Evolutionary conservation across 768 basidiomycete genomes (phyloP), one percentile per base, ranked within the genome.

Genomic region (Leucogyrophana mollusca): DNA sequence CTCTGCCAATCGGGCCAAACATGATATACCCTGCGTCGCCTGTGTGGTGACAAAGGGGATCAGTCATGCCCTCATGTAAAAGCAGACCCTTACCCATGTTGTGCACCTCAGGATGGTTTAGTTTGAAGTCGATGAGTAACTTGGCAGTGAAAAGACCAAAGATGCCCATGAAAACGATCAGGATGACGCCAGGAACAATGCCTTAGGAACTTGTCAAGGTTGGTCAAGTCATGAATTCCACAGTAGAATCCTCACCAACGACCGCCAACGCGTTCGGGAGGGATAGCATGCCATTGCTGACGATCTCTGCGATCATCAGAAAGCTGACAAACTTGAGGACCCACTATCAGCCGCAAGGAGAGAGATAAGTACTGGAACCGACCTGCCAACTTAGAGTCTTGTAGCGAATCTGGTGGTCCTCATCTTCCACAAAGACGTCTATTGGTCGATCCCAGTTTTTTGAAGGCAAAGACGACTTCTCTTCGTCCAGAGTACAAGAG

Each of bases 271-370:
- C 67, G 37, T 71, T 74, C 0, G 78, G 78, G 5, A 80, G 64
- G 13, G 78, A 77, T 13, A 79, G 56, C 72, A 79, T 76, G 9
- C 78, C 78, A 58, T 78, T 79, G 58, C 73, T 75, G 25, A 80
- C 76, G 20, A 79, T 78, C 56, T 79, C 78, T 34, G 78, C 77
- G 43, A 78, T 78, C 78, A 80, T 80, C 16, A 80, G 59, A 41
- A 77, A 51, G 20, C 66, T 60, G 7, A 78, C 73, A 48, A 77
- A 74, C 75, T 78, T 43, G 17, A 5, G 20, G 14, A 27, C 25
- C 17, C 14, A 36, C 25, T 4, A 46, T 40, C 24, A 17, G 27
- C 16, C 27, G 9, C n/a, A 16, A 30, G 35, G 17, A 18, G 35
- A 18, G 32, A 45, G 30, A 33, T 27, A n/a, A n/a, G n/a, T n/a